A percentile compares a stretch with the other conserved stretches of the same genome.
Conservation (phyloP, 805 yeast genomes). For the Candida stauntonica region DNA sequence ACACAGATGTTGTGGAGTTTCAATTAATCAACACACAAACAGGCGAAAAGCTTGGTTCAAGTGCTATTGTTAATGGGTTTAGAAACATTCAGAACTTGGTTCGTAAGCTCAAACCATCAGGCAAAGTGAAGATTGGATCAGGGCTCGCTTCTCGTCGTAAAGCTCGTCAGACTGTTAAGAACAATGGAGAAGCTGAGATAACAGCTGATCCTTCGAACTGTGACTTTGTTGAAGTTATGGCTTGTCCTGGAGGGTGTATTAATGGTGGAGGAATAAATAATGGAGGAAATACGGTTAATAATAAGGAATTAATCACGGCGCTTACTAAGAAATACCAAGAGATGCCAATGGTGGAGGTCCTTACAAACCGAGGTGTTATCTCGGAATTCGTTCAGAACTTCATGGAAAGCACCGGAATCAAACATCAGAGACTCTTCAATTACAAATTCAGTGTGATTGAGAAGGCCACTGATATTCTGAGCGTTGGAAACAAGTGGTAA, state of each 20-base stretch:
- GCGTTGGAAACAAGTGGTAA: conserved; percentile 56
- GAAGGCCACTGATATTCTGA: conserved; percentile 45
- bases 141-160: conserved; percentile 26
- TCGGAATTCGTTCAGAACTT: conserved; percentile 26
- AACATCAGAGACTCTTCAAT: conserved; percentile 36
- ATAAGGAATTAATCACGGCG: conserved; percentile 17
- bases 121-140: conserved; percentile 24
- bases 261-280: conserved; percentile 87
- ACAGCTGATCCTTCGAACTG: conserved; percentile 59
- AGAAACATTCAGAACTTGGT: conserved; percentile 92
- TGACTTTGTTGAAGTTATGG: conserved; percentile 93
- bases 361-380: too few species aligned
- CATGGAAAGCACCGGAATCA: conserved; percentile 31
- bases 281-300: conserved; percentile 15
- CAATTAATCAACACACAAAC: conserved; percentile 40
- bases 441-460: conserved; percentile 49
- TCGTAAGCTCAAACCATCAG: conserved; percentile 49
- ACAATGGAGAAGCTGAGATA: conserved; percentile 2
- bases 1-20: conserved; percentile 66
- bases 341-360: conserved; percentile 27
- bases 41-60: conserved; percentile 42
- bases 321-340: conserved; percentile 30
- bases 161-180: conserved; percentile 13
- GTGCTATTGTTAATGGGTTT: conserved; percentile 83
- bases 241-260: conserved; percentile 96